Conservation (phyloP, 768 basidiomycete species). For the Suillus lakei region DNA sequence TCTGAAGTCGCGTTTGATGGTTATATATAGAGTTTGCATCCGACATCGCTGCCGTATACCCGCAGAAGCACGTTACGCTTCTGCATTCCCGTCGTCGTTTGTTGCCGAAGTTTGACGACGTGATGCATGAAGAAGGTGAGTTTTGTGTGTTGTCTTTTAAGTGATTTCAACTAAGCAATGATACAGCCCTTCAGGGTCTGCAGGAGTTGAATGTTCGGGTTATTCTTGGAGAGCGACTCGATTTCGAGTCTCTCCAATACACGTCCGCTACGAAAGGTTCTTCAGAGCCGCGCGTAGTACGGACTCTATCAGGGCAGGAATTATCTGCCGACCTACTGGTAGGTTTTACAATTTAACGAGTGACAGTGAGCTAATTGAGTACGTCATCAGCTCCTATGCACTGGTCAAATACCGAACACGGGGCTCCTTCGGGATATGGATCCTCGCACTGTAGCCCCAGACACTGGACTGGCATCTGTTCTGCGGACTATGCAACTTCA, state of each 20-base stretch:
- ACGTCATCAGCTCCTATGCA: constrained; percentile 54
- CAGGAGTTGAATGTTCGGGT: constrained; percentile 50
- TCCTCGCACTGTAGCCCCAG: constrained; percentile 41
- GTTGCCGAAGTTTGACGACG: constrained; percentile 53
- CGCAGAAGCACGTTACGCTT: constrained; percentile 57
- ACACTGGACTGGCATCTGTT: constrained; percentile 48
- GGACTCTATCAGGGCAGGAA: constrained; percentile 53
- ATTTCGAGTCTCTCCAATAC: constrained; percentile 42
- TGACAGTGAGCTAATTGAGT: neutral
- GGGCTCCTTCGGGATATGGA: constrained; percentile 48
- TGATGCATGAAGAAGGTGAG: constrained; percentile 57
- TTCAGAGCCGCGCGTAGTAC: constrained; percentile 35
- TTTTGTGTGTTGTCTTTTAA: neutral
- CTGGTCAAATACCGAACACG: constrained; percentile 65
- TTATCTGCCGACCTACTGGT: constrained; percentile 60
- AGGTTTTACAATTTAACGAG: constrained; percentile 6
- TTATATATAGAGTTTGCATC: constrained; percentile 58
- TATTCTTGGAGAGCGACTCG: constrained; percentile 59
- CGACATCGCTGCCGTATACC: constrained; percentile 61
- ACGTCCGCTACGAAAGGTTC: neutral
- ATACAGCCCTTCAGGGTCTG: constrained; percentile 42
- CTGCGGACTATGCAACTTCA: constrained; percentile 53
- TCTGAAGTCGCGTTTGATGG: neutral
- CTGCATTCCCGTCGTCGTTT: constrained; percentile 62
- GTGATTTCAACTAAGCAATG: too few relatives aligned